Conservation (phyloP, 1,284 basidiomycete species). For the Stygiomarasmius scandens region DNA sequence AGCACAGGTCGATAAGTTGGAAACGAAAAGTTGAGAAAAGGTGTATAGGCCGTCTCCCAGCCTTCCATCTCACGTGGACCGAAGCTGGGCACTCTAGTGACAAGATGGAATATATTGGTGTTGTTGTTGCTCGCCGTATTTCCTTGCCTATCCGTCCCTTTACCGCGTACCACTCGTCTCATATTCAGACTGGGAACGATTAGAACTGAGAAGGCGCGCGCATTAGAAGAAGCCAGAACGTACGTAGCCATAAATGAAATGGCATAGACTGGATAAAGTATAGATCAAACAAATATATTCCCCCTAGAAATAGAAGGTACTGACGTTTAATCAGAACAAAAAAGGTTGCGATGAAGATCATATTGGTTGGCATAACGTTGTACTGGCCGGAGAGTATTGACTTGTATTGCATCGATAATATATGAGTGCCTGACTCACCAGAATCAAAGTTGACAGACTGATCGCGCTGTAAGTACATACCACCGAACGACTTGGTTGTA, state of each 20-base stretch:
- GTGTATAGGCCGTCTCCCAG: conserved; percentile 15
- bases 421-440: too few relatives aligned
- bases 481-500: too few relatives aligned
- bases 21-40: too few relatives aligned
- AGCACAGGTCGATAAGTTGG: too few relatives aligned
- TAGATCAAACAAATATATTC: too few relatives aligned
- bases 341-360: conserved; percentile 61
- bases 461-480: conserved; percentile 58
- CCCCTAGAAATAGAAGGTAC: too few relatives aligned
- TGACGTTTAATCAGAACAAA: conserved; percentile 70
- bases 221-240: conserved; percentile 28
- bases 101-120: conserved; percentile 51
- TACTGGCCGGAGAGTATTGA: conserved; percentile 42
- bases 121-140: conserved; percentile 32
- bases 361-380: conserved; percentile 54
- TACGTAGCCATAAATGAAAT: conserved; percentile 72
- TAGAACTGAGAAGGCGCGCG: too few relatives aligned
- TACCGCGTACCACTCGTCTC: conserved; percentile 45
- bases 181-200: conserved; percentile 55
- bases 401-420: too few relatives aligned
- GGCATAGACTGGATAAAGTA: conserved; percentile 57
- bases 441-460: conserved; percentile 57
- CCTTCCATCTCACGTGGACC: conserved; percentile 10
- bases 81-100: conserved; percentile 39
- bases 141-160: conserved; percentile 44